Evolutionary conservation across 2,329 filamentous ascomycete species (phyloP).

Genomic region (Hymenoscyphus linearis): DNA sequence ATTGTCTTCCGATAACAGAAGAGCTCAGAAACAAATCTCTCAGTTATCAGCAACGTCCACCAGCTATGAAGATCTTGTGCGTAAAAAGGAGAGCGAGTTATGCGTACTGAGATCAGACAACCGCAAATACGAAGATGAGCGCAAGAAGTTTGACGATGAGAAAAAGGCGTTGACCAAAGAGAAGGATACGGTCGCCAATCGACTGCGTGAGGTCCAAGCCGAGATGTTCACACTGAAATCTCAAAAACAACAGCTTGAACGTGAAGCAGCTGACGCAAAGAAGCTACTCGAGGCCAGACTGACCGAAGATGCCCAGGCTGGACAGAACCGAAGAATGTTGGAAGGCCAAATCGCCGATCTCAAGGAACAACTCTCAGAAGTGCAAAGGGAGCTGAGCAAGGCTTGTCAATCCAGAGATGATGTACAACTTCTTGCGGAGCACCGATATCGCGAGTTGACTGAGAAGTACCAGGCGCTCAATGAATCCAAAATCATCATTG

Average conservation of each 20-base stretch:
- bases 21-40: conserved; percentile 77
- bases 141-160: conserved; percentile 72
- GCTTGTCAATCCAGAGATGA: conserved; percentile 93
- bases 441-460: conserved; percentile 76
- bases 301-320: conserved; percentile 81
- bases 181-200: conserved; percentile 71
- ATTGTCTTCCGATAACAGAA: conserved; percentile 72
- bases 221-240: conserved; percentile 82
- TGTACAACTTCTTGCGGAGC: conserved; percentile 82
- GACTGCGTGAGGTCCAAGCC: conserved; percentile 79
- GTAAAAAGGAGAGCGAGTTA: conserved; percentile 91
- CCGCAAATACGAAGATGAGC: conserved; percentile 76
- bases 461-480: conserved; percentile 83
- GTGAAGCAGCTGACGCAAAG: conserved; percentile 85
- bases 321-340: conserved; percentile 73
- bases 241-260: conserved; percentile 76
- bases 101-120: conserved; percentile 79
- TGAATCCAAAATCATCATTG: conserved; percentile 92
- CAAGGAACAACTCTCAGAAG: conserved; percentile 77
- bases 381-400: conserved; percentile 82
- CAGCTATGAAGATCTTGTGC: conserved; percentile 89
- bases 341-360: conserved; percentile 84
- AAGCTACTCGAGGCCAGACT: conserved; percentile 80
- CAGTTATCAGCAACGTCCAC: conserved; percentile 88
- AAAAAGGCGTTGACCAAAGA: conserved; percentile 65